These are phyloP conservation scores for Cercospora sp. DNA, from an alignment of 2,329 filamentous ascomycete genomes.

Conservation along the genomic window DNA sequence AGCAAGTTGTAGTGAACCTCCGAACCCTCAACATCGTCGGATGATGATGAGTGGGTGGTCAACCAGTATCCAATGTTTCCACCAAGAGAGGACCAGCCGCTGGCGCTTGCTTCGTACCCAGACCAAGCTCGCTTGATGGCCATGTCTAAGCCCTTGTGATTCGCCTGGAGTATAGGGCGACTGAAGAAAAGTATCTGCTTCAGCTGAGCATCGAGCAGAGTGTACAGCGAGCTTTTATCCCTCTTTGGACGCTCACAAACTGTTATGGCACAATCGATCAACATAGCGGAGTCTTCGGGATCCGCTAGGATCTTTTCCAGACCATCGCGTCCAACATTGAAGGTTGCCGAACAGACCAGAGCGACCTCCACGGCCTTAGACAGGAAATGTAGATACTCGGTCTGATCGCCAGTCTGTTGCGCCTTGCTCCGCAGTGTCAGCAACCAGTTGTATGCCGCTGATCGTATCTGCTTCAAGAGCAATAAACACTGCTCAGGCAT, in stretches of 20 bases:
- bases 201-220: slow-evolving; percentile 5
- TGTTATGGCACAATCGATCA: slow-evolving; percentile 25
- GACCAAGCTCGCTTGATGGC: slow-evolving; percentile 44
- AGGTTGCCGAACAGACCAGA: slow-evolving; percentile 56
- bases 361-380: slow-evolving; percentile 55
- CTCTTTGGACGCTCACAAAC: slow-evolving; percentile 22
- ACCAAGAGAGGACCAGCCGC: slow-evolving; percentile 2
- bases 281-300: slow-evolving; percentile 16
- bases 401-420: slow-evolving; percentile 37
- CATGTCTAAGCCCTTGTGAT: slow-evolving; percentile 20
- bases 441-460: slow-evolving; percentile 54
- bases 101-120: slow-evolving; percentile 11
- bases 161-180: slow-evolving; percentile 5
- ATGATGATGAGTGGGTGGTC: neutral
- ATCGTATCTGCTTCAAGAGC: slow-evolving; percentile 45
- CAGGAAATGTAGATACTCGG: slow-evolving; percentile 29
- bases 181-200: slow-evolving; percentile 24
- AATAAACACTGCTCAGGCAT: neutral
- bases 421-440: slow-evolving; percentile 40
- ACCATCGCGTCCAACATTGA: slow-evolving; percentile 34
- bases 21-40: neutral
- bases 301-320: slow-evolving; percentile 23
- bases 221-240: neutral
- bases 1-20: slow-evolving; percentile 46
- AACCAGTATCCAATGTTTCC: slow-evolving; percentile 6